phyloP scores from a whole-genome alignment of 139 green algal species.

The Tetraselmis chui region DNA sequence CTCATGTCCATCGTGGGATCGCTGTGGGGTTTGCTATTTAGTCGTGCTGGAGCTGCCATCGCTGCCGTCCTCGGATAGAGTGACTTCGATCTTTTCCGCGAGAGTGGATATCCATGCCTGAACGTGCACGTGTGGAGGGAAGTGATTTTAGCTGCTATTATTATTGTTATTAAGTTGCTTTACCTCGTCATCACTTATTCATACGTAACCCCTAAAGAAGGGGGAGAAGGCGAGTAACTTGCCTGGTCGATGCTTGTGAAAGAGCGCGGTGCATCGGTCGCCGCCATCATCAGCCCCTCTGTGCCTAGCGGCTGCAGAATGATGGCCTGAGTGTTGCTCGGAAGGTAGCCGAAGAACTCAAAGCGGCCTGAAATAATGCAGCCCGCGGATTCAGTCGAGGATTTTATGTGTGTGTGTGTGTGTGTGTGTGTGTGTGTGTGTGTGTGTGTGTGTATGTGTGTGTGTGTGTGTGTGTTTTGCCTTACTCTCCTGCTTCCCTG shows the following conservation, averaged over 20 bases:
- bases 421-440: no score
- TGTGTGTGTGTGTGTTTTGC: no score
- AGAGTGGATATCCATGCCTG: slow-evolving; percentile 61
- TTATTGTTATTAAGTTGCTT: background rate
- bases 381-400: no score
- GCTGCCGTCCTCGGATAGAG: slow-evolving; percentile 17
- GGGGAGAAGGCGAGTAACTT: background rate
- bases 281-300: slow-evolving; percentile 62
- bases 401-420: no score
- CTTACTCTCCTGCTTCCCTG: no score
- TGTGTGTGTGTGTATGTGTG: no score
- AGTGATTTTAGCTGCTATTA: background rate
- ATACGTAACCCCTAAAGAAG: background rate
- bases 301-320: slow-evolving; percentile 65
- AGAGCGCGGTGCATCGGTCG: slow-evolving; percentile 60
- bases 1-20: no score
- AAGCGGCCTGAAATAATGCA: slow-evolving; percentile 50
- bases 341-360: slow-evolving; percentile 71
- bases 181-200: slow-evolving; percentile 6
- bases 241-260: slow-evolving; percentile 79
- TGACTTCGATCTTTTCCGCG: slow-evolving; percentile 75
- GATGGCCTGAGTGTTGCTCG: slow-evolving; percentile 61
- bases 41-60: background rate
- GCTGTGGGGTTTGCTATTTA: no score
- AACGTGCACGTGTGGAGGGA: background rate